phyloP scores from a whole-genome alignment of 306 rosid genomes.

The Hippophae rhamnoides region DNA sequence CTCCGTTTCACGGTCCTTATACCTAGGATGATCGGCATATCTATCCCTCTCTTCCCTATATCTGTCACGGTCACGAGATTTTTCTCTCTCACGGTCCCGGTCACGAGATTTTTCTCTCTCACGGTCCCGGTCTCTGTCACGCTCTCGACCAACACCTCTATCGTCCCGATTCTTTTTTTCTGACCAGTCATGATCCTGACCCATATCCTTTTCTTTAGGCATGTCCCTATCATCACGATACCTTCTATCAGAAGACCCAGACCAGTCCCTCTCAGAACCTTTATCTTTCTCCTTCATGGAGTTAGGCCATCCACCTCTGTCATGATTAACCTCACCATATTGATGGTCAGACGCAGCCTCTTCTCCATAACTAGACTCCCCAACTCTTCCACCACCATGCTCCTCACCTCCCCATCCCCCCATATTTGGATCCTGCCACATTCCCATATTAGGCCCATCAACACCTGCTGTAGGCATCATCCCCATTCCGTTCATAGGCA shows the following conservation, averaged over 20 bases:
- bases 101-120: conserved; percentile 55
- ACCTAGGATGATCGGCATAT: conserved; percentile 40
- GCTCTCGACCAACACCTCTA: conserved; percentile 58
- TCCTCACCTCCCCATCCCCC: conserved; percentile 44
- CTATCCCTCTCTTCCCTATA: conserved; percentile 36
- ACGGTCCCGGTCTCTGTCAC: conserved; percentile 46
- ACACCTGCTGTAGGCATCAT: conserved; percentile 38
- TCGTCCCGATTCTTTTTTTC: conserved; percentile 38
- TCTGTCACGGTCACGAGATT: conserved; percentile 32
- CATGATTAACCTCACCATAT: conserved; percentile 34
- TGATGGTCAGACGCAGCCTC: conserved; percentile 41
- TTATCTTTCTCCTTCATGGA: conserved; percentile 33
- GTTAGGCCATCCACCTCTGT: conserved; percentile 27
- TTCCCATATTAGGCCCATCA: conserved; percentile 35
- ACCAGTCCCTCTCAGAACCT: conserved; percentile 37
- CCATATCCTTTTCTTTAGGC: conserved; percentile 68
- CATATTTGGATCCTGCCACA: conserved; percentile 42
- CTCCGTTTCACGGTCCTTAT: conserved; percentile 29
- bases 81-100: conserved; percentile 45
- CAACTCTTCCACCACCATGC: conserved; percentile 27
- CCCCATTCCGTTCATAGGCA: conserved; percentile 38
- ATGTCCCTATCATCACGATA: conserved; percentile 37
- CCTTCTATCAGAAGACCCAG: conserved; percentile 38
- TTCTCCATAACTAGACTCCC: conserved; percentile 42
- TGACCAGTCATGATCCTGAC: conserved; percentile 30